Evolutionary conservation across 164 flowering plant species (phyloP), one percentile per base, ranked within the genome.

Genomic region (Brasenia schreberi): DNA sequence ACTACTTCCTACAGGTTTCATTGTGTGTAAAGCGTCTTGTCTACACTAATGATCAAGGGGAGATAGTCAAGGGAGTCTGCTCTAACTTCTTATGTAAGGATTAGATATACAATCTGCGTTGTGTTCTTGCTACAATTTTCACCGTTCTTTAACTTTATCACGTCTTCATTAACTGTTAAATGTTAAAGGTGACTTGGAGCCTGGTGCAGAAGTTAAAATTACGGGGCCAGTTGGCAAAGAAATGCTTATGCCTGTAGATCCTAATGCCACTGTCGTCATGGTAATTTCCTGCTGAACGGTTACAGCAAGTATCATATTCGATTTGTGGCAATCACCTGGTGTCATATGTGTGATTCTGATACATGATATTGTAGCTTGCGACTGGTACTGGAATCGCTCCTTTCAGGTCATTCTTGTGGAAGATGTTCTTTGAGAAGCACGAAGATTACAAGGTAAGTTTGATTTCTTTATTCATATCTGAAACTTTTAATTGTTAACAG

Each of bases 321-420:
- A 49, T 49, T 7, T 49, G 16, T 49, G 56, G 56, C 56, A 9
- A 49, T 49, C 10, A 33, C 39, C 39, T 33, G 39, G 39, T 3
- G 39, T 49, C 10, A 49, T 9, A 49, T 9, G 16, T 49, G 10
- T 49, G 56, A 49, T 49, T 33, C 39, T 33, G 56, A 14, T 14
- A 16, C 16, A 9, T 49, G 56, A 16, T 17, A 5, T 64, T 77
- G 74, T 77, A 94, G 99, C 97, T 91, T 83, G 97, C 75, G 18
- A 94, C 99, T 39, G 99, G 99, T 73, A 94, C 99, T 71, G 97
- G 97, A 61, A 89, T 94, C 70, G 99, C 99, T 67, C 96, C 97
- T 62, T 91, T 94, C 88, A 81, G 97, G 42, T 67, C 84, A 61
- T 94, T 87, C 80, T 80, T 94, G 85, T 94, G 99, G 99, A 94